Conservation (phyloP, 257 asterid species). For the Solanum paucissectum region DNA sequence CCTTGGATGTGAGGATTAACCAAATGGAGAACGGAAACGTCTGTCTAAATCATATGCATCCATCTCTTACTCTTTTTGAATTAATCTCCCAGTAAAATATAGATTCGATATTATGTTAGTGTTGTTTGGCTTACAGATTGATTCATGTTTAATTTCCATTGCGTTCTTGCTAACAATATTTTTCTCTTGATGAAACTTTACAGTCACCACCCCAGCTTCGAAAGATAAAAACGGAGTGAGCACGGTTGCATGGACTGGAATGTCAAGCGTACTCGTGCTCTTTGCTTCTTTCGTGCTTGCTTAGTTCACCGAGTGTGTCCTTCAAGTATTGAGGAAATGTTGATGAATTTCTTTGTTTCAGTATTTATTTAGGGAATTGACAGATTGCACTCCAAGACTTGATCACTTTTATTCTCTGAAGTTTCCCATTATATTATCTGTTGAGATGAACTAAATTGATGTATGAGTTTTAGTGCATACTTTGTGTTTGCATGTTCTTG, state of each 20-base stretch:
- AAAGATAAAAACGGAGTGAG: conserved; percentile 19
- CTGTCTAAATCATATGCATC: neutral
- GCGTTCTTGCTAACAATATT: neutral
- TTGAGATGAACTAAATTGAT: neutral
- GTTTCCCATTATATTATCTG: neutral
- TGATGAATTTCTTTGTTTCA: neutral
- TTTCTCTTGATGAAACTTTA: neutral
- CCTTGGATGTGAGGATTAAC: neutral
- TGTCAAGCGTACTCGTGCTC: conserved; percentile 32
- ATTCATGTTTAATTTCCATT: neutral
- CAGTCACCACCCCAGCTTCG: conserved; percentile 21
- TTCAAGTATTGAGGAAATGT: neutral
- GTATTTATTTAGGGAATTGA: neutral
- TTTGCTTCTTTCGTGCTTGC: conserved; percentile 28
- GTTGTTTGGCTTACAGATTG: neutral
- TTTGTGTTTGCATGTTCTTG: neutral
- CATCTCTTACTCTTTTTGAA: neutral
- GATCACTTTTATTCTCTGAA: neutral
- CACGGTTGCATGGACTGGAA: conserved; percentile 26
- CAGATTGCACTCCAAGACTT: neutral
- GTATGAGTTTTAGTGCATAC: neutral
- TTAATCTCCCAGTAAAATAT: neutral
- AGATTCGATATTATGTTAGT: neutral
- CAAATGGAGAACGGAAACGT: neutral
- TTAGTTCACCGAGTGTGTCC: conserved; percentile 1